These are phyloP conservation scores for Cladophialophora chaetospira DNA, from an alignment of 2,329 filamentous ascomycete species.

Conservation along the genomic window DNA sequence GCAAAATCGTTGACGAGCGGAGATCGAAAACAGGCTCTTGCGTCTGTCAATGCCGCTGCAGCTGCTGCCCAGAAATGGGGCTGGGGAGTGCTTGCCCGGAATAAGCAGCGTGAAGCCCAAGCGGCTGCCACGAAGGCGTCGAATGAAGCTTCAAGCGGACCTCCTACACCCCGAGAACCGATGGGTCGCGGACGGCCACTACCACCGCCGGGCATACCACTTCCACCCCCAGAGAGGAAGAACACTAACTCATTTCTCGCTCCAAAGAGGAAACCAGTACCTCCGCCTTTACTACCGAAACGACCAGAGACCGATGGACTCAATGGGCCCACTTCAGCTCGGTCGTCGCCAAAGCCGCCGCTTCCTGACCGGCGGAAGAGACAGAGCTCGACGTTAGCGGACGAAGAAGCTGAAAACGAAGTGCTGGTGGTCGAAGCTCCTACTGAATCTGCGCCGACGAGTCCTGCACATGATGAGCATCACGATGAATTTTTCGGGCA, in stretches of 20 bases:
- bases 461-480: slow-evolving; percentile 45
- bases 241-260: slow-evolving; percentile 60
- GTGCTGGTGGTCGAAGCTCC: slow-evolving; percentile 68
- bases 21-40: slow-evolving; percentile 44
- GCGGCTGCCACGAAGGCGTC: slow-evolving; percentile 37
- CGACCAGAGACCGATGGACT: slow-evolving; percentile 34
- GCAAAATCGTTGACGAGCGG: slow-evolving; percentile 35
- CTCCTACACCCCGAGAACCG: slow-evolving; percentile 62
- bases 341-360: slow-evolving; percentile 39
- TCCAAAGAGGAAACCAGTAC: slow-evolving; percentile 66
- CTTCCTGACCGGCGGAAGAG: slow-evolving; percentile 51
- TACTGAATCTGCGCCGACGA: slow-evolving; percentile 61
- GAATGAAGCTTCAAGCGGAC: slow-evolving; percentile 42
- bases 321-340: slow-evolving; percentile 26
- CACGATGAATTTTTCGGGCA: slow-evolving; percentile 34
- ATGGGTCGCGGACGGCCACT: slow-evolving; percentile 82
- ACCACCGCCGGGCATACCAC: slow-evolving; percentile 76
- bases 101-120: slow-evolving; percentile 37
- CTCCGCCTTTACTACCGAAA: slow-evolving; percentile 42
- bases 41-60: slow-evolving; percentile 53
- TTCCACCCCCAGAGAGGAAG: slow-evolving; percentile 68
- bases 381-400: slow-evolving; percentile 38
- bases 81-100: slow-evolving; percentile 51
- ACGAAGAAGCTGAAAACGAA: slow-evolving; percentile 46
- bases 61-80: slow-evolving; percentile 64